Conservation (phyloP, 108 stramenopile genomes). For the Mediolabrus comicus region DNA sequence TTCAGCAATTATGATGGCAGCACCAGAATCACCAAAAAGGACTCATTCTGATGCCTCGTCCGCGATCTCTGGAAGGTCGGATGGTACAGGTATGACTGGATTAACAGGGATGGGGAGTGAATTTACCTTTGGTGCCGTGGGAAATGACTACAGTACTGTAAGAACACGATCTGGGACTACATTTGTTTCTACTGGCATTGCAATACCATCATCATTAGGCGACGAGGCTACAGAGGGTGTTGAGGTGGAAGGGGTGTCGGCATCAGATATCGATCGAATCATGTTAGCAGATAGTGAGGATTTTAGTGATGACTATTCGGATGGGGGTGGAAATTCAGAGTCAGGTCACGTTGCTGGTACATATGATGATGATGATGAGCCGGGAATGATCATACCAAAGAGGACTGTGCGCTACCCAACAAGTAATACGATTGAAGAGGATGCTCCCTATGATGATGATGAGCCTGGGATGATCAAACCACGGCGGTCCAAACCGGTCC, state of each 20-base stretch:
- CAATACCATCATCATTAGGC: not conserved
- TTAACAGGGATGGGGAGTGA: conserved; percentile 7
- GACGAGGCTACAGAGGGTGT: not conserved
- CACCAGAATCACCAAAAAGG: conserved; percentile 2
- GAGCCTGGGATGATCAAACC: not conserved
- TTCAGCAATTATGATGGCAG: conserved; percentile 1
- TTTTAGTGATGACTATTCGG: not conserved
- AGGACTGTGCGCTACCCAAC: not conserved
- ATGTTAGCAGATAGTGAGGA: not conserved
- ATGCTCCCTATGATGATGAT: conserved; percentile 35
- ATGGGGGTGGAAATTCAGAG: not conserved
- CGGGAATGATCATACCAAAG: conserved; percentile 9
- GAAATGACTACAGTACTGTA: not conserved
- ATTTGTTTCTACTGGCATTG: not conserved
- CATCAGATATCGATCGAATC: not conserved
- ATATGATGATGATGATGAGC: not conserved
- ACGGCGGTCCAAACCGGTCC: conserved; percentile 11
- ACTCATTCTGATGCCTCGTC: conserved; percentile 24
- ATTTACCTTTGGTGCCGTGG: conserved; percentile 38
- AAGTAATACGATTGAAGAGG: conserved; percentile 13
- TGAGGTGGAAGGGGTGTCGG: not conserved
- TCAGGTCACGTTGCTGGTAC: conserved; percentile 2
- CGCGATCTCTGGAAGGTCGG: not conserved
- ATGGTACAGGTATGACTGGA: conserved; percentile 8
- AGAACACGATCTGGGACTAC: not conserved